Evolutionary conservation across 805 yeast genomes (phyloP).

Genomic region (Candida michaelii): DNA sequence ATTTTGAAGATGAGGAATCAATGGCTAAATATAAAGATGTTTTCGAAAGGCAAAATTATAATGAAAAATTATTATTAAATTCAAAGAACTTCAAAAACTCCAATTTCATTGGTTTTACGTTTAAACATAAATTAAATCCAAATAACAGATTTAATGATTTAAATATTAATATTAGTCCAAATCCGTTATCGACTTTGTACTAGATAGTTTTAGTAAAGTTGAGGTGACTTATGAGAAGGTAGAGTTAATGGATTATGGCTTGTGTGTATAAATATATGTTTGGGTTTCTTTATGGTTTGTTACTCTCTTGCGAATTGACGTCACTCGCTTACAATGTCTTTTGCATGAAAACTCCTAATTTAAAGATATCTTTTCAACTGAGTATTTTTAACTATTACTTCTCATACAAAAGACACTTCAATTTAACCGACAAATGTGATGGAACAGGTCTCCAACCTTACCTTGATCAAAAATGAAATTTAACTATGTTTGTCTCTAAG

Average conservation of each 20-base stretch:
- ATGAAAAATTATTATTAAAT: conserved; percentile 71
- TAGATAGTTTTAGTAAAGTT: too few species aligned
- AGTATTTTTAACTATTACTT: too few species aligned
- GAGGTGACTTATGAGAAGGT: too few species aligned
- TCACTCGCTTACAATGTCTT: too few species aligned
- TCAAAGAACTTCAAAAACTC: conserved; percentile 36
- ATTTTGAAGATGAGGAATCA: conserved; percentile 91
- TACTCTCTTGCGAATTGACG: background rate
- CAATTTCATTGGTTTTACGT: conserved; percentile 92
- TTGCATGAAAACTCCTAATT: too few species aligned
- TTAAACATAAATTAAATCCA: conserved; percentile 75
- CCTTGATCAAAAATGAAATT: background rate
- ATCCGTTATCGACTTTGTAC: conserved; percentile 46
- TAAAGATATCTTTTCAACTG: too few species aligned
- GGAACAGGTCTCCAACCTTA: background rate
- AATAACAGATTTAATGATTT: conserved; percentile 41
- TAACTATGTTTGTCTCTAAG: too few species aligned
- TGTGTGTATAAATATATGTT: too few species aligned
- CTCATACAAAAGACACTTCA: background rate
- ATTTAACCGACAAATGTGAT: background rate
- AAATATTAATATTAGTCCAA: conserved; percentile 21
- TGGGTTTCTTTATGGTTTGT: background rate
- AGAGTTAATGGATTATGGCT: too few species aligned
- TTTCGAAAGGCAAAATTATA: conserved; percentile 83
- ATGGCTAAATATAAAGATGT: conserved; percentile 98